Base-by-base conservation (phyloP, 805 yeast species). In the Candida silvatica region DNA sequence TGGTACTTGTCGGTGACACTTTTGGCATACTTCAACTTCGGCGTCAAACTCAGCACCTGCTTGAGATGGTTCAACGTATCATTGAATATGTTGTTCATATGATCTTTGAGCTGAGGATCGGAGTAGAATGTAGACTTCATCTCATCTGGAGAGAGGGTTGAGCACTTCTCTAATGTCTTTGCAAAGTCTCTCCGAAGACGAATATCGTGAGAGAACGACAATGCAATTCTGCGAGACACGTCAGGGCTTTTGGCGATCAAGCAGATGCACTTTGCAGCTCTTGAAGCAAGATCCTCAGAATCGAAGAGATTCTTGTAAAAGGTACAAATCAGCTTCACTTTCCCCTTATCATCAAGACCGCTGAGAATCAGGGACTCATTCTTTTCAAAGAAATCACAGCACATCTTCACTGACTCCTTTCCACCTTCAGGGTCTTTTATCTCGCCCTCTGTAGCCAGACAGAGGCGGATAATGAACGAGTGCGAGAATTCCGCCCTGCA, bases 301-400 rank as follows among this genome's bases (percentile, higher is more conserved):
- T 17, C n/a, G 3, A 34, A 19, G 12, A 49, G 5, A 22, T 38
- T 37, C 19, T 44, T 43, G 31, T 42, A 36, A 15, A 54, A 30
- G 2, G 36, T 12, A 1, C 47, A 27, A 11, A 51, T 31, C 7
- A 51, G 24, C 7, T 39, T 27, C 2, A 40, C 24, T 12, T 39
- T 23, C 9, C 29, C 34, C 11, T 46, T 44, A 5, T 34, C 37
- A 12, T 32, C 31, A 7, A 45, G 23, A 4, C 34, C 23, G 2
- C 30, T 31, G 4, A 32, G 26, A 18, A 52, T 34, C 3, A 44
- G 20, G 2, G 17, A 18, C 18, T 45, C 42, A 16, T 46, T 40
- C 23, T 44, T 29, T 53, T 53, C 49, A 19, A 52, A 37, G 4
- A 37, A 35, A 11, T 54, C 46, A 20, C 48, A 49, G 29, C 54